These are phyloP conservation scores for Anethum foeniculum DNA, from an alignment of 140 eudicot species.

Conservation along the genomic window DNA sequence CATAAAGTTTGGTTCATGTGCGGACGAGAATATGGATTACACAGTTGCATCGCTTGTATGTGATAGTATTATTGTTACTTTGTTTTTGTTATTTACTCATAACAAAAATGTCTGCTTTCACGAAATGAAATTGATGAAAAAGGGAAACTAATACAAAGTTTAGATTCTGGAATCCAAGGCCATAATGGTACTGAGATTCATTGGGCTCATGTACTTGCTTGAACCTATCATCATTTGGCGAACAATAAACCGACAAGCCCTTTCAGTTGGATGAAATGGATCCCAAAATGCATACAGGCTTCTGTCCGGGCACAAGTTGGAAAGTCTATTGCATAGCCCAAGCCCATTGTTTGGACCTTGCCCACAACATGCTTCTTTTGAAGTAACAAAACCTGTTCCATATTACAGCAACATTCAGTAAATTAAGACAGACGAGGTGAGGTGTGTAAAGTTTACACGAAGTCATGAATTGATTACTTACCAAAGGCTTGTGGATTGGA, in stretches of 20 bases:
- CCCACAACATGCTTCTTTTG: conserved; percentile 8
- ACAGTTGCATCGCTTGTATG: neutral
- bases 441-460: too few species aligned
- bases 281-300: conserved; percentile 1
- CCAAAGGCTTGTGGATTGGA: conserved; percentile 7
- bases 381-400: neutral
- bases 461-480: neutral
- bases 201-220: neutral
- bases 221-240: neutral
- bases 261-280: conserved; percentile 2
- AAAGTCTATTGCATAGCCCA: neutral
- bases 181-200: conserved; percentile 6
- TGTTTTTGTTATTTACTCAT: neutral
- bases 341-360: conserved; percentile 8
- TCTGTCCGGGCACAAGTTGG: conserved; percentile 2
- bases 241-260: neutral
- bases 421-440: neutral
- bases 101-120: neutral
- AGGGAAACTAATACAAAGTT: neutral
- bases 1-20: neutral
- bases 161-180: conserved; percentile 5
- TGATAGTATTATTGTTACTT: neutral
- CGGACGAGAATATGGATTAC: neutral
- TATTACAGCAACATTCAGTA: neutral
- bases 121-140: neutral